Percentiles rank a stretch among this genome's conserved stretches.
These are phyloP conservation scores for Aspergillus bridgeri DNA, from an alignment of 495 filamentous ascomycete species.

Conservation along the genomic window DNA sequence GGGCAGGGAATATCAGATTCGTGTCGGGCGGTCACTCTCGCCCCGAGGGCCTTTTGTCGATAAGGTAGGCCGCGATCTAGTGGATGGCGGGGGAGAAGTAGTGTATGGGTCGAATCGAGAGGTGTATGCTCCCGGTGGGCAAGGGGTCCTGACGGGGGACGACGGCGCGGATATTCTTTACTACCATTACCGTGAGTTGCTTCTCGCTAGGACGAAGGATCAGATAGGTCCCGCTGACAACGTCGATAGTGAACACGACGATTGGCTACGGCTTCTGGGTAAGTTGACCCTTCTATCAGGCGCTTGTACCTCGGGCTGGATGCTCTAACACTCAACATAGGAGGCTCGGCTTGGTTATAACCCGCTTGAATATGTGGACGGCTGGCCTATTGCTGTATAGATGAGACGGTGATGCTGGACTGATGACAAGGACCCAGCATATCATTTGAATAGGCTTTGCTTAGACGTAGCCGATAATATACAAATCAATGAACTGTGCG, in stretches of 20 bases:
- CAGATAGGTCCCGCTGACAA: constrained; percentile 1
- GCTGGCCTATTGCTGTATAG: constrained; percentile 36
- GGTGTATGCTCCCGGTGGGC: constrained; percentile 47
- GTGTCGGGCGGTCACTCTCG: constrained; percentile 36
- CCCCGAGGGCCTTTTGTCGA: constrained; percentile 42
- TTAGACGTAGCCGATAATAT: not conserved
- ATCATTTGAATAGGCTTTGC: not conserved
- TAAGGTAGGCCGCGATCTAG: constrained; percentile 32
- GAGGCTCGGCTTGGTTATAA: constrained; percentile 45
- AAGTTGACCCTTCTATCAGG: constrained; percentile 10
- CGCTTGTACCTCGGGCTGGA: not conserved
- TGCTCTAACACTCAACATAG: constrained; percentile 16
- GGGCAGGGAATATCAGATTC: constrained; percentile 57
- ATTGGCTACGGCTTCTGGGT: constrained; percentile 40
- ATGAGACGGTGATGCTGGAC: not conserved
- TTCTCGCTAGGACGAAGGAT: not conserved
- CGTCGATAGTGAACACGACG: constrained; percentile 36
- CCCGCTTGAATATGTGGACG: constrained; percentile 38
- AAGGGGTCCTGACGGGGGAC: constrained; percentile 36
- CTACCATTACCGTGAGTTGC: constrained; percentile 46
- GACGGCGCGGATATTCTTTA: constrained; percentile 40
- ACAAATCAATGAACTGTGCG: too few relatives aligned
- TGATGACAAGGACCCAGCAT: not conserved
- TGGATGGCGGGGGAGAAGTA: constrained; percentile 40
- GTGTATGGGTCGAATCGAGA: constrained; percentile 47